Evolutionary conservation across 2,329 filamentous ascomycete genomes (phyloP), one percentile per base, ranked within the genome.

Genomic region (Fusarium nematophilum): DNA sequence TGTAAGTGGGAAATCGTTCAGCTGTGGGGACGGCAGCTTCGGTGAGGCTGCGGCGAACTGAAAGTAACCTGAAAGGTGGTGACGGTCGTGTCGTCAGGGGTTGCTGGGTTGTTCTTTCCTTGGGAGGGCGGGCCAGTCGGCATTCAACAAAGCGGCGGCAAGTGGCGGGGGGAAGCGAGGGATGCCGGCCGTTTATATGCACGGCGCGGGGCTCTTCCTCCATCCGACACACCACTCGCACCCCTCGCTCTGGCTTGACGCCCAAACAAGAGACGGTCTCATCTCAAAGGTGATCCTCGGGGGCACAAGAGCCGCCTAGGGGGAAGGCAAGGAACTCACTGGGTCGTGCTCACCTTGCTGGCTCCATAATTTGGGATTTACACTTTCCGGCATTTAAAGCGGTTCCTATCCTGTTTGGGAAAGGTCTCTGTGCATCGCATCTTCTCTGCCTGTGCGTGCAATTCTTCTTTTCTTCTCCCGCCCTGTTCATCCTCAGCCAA

Each of bases 181-280:
- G 78, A 76, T 73, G 70, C 66, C 71, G 70, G 69, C 67, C 76
- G 78, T 81, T 81, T 81, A 81, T 81, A 81, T 81, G 78, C 76
- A 73, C 72, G 72, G 73, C 64, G 58, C 66, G 62, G 61, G 64
- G 57, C 51, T 40, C 51, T 42, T 52, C 27, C 46, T 59, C 61
- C 53, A 53, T 59, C 61, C 53, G 57, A 44, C 50, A 58, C 57
- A 53, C 57, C 39, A 29, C 52, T 29, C 49, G 10, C 45, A 25
- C 34, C 21, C 25, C 50, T 34, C 21, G 23, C 9, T 8, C 18
- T 64, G 57, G 47, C 57, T 44, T 57, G 18, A 51, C 44, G 23
- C 40, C 42, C 40, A 61, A 61, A 53, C 56, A 64, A 40, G 51
- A 64, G 60, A 61, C 52, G 43, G 45, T 13, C 51, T 47, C 43